A percentile compares a stretch with the other conserved stretches of the same genome.
Conservation (phyloP, 179 eudicot species). For the Corrigiola litoralis region DNA sequence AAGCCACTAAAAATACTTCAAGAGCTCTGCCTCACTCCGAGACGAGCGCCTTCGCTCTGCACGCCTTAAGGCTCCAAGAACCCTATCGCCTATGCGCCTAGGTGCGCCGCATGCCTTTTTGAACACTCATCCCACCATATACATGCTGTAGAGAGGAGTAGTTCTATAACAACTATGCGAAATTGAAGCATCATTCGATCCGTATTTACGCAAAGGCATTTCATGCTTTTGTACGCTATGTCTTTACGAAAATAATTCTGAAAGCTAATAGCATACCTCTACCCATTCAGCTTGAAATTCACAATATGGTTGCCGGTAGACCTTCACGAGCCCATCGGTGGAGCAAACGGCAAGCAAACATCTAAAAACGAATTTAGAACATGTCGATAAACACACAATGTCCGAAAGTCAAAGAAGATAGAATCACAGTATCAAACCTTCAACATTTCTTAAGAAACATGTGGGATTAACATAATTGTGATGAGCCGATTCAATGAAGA, state of each 20-base stretch:
- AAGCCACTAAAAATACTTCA: too few relatives aligned
- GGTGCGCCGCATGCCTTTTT: too few relatives aligned
- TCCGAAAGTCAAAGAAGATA: background rate
- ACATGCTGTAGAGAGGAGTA: too few relatives aligned
- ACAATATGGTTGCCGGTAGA: conserved; percentile 67
- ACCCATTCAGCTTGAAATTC: conserved; percentile 87
- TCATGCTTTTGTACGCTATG: background rate
- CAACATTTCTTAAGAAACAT: background rate
- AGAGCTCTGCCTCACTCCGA: too few relatives aligned
- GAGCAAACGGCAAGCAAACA: conserved; percentile 94
- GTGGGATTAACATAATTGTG: background rate
- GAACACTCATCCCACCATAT: too few relatives aligned
- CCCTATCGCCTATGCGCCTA: too few relatives aligned
- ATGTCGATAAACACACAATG: background rate
- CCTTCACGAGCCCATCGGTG: conserved; percentile 65
- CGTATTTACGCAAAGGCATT: background rate
- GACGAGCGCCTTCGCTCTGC: too few relatives aligned
- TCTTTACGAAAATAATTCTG: background rate
- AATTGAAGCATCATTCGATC: too few relatives aligned
- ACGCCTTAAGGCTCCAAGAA: too few relatives aligned
- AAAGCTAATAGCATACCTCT: conserved; percentile 49
- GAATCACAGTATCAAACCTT: background rate
- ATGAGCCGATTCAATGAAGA: background rate
- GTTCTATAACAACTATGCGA: too few relatives aligned
- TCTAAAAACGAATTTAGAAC: conserved; percentile 30